Evolutionary conservation across 352 stramenopile species (phyloP), one percentile per base, ranked within the genome.

Genomic region (Pythium myriotylum): DNA sequence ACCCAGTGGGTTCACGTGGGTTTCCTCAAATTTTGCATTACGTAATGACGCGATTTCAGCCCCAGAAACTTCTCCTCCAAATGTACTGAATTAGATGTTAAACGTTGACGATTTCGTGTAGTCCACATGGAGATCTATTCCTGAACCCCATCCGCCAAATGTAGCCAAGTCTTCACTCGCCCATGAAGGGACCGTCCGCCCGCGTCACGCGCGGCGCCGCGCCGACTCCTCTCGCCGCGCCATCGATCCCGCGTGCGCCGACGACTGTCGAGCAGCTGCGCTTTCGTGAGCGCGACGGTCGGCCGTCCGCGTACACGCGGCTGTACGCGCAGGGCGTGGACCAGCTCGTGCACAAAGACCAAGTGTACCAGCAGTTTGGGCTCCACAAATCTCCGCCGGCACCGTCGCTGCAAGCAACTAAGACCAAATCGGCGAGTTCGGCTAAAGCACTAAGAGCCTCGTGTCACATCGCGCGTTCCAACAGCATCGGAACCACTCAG

Each of bases 261-360:
- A 40, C 33, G 16, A 41, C 39, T 8, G 35, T 60, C n/a, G 60
- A 68, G 52, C 27, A 40, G 35, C 53, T 68, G n/a, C 61, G 61
- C 54, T 62, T 63, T 47, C 61, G 61, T 14, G 54, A 68, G 32
- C 61, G 48, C 14, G 61, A 63, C 50, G 61, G 53, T 40, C 48
- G 70, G 14, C 16, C 65, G 12, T 68, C 66, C 1, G 71, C 74
- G 19, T 84, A 77, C 58, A 67, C 77, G 22, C 70, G 82, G 12
- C 60, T 92, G 37, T 92, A 90, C 52, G 67, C 75, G 0, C 78
- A 90, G 46, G 82, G 70, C 17, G 73, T 77, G 43, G 73, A 81
- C 40, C 53, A 80, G n/a, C 65, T 76, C 24, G 65, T 79, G 26
- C 75, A 90, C 65, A 89, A 87, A 54, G 67, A 88, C 51, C 67